Conservation (phyloP, 2,329 filamentous ascomycete species). For the Emmonsiellopsis sp. region DNA sequence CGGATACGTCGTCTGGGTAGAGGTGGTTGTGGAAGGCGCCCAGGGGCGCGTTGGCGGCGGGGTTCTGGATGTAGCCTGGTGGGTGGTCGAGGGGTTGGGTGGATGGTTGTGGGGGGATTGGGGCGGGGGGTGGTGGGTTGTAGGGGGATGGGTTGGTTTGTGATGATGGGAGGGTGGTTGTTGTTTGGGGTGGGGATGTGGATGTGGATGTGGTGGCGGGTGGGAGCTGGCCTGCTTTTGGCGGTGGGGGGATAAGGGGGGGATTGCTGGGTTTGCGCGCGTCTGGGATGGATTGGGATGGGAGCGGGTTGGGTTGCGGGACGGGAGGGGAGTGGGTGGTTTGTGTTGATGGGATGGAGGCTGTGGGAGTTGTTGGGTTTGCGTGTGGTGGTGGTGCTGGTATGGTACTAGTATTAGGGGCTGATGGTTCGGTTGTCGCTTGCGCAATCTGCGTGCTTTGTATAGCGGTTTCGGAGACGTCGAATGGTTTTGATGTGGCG, state of each 20-base stretch:
- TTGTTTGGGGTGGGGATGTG: slow-evolving; percentile 1
- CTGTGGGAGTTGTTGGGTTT: neutral
- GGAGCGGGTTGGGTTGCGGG: neutral
- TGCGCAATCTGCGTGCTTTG: neutral
- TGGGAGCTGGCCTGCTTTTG: slow-evolving; percentile 4
- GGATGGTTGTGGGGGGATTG: neutral
- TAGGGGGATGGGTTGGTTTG: neutral
- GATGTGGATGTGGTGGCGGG: slow-evolving; percentile 1
- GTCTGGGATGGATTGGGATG: neutral
- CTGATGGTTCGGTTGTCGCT: slow-evolving; percentile 18
- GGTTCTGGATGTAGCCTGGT: slow-evolving; percentile 23
- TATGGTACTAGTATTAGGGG: slow-evolving; percentile 24
- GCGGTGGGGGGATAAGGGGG: slow-evolving; percentile 5
- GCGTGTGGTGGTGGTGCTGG: slow-evolving; percentile 24
- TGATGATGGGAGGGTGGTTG: neutral
- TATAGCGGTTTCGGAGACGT: neutral
- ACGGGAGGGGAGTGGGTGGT: neutral
- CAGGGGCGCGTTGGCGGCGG: slow-evolving; percentile 7
- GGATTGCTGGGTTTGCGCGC: neutral
- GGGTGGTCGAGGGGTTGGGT: slow-evolving; percentile 17
- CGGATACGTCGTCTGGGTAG: neutral
- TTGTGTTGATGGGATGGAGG: neutral
- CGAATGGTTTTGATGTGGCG: neutral
- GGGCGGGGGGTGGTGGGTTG: too few species aligned
- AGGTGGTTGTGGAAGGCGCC: neutral